Evolutionary conservation across 352 stramenopile genomes (phyloP), one percentile per base, ranked within the genome.

Genomic region (Phytophthora sansomeana): DNA sequence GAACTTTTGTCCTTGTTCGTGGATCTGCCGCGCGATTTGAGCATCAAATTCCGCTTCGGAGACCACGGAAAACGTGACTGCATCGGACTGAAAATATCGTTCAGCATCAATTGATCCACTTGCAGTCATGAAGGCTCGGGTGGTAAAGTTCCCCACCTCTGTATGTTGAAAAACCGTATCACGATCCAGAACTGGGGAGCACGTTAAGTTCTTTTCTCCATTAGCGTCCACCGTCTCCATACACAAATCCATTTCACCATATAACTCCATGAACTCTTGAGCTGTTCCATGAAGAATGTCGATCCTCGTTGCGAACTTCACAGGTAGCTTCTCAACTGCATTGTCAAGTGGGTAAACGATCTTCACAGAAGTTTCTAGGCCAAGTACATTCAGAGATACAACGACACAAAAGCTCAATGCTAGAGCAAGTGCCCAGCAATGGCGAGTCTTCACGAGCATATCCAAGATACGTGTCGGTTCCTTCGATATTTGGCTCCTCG

Each of bases 81-180:
- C 5, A 5, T 41, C 26, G 2, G 50, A 58, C n/a, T 59, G 51
- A 26, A 38, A 49, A 29, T 59, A 30, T 26, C 13, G 26, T 4
- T 47, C 44, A 16, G 21, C 26, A 42, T 43, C 16, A 21, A 9
- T 17, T n/a, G 51, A 44, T 6, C 13, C 5, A 33, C 50, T 41
- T 30, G 51, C 33, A 24, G 57, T 11, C 17, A 69, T 69, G 52
- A 63, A 63, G 7, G 41, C 60, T 11, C 19, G 42, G 19, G 36
- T 13, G 5, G 43, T 53, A 29, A 62, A 58, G 28, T 54, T 47
- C 8, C 44, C 60, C 7, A 41, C 19, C 7, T 39, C 29, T 19
- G 16, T 16, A 30, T 32, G 42, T 19, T 48, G 42, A 4, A 4
- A 16, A 11, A 24, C 5, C 16, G 16, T 21, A 21, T 43, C 14